Conservation (phyloP, 768 basidiomycete species). For the Kwoniella sp. region DNA sequence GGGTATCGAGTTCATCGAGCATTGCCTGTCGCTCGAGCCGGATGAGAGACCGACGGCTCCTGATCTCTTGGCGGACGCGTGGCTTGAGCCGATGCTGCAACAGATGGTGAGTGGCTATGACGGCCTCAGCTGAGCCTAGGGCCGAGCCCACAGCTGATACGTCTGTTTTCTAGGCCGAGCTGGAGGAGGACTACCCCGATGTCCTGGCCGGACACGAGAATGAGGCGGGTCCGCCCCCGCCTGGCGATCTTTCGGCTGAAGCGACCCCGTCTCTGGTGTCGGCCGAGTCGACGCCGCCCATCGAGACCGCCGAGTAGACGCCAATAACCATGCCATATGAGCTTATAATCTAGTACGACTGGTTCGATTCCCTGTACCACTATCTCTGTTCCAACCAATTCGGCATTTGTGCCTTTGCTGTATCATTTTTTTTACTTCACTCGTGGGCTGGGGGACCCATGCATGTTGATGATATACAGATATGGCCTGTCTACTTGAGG, state of each 20-base stretch:
- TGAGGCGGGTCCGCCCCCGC: conserved; percentile 11
- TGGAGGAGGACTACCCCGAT: conserved; percentile 12
- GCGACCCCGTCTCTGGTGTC: conserved; percentile 4
- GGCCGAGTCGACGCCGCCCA: conserved; percentile 2
- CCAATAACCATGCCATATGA: too few species aligned
- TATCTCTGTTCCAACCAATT: too few species aligned
- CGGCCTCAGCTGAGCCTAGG: not conserved
- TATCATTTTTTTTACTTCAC: too few species aligned
- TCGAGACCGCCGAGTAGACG: not conserved
- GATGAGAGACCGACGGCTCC: conserved; percentile 73
- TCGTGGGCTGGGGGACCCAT: too few species aligned
- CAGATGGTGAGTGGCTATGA: conserved; percentile 19
- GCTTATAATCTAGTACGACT: too few species aligned
- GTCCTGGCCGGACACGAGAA: conserved; percentile 1
- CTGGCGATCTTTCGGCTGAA: conserved; percentile 1
- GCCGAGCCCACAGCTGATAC: not conserved
- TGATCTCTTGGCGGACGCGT: conserved; percentile 80
- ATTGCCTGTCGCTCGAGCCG: conserved; percentile 83
- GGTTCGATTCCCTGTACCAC: too few species aligned
- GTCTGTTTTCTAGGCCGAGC: conserved; percentile 1
- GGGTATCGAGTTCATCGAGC: conserved; percentile 89
- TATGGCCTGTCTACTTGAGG: too few species aligned
- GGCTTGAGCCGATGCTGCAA: conserved; percentile 53
- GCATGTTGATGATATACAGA: too few species aligned
- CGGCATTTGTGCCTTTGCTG: too few species aligned